Percentiles rank a stretch among this genome's conserved stretches.
These are phyloP conservation scores for Mycena alexandri DNA, from an alignment of 768 basidiomycete genomes.

Conservation along the genomic window DNA sequence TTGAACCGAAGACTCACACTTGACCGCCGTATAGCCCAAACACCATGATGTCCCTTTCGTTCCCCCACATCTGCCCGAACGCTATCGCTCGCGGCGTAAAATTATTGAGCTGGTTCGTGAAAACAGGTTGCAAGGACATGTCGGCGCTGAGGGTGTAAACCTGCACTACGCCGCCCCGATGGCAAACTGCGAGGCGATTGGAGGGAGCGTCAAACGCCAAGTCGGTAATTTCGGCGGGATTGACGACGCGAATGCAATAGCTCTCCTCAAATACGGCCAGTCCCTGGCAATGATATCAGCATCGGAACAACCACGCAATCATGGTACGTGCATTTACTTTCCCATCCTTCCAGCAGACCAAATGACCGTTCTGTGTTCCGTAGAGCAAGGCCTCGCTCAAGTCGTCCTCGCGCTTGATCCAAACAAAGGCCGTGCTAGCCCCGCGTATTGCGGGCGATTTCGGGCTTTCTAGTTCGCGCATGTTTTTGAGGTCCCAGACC, in stretches of 20 bases:
- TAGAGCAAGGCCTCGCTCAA: slow-evolving; percentile 32
- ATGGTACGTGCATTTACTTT: slow-evolving; percentile 25
- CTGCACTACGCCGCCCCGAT: slow-evolving; percentile 38
- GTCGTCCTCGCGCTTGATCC: slow-evolving; percentile 38
- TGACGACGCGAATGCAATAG: slow-evolving; percentile 31
- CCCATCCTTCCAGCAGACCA: slow-evolving; percentile 36
- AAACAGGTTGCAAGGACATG: slow-evolving; percentile 32
- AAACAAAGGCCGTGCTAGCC: slow-evolving; percentile 34
- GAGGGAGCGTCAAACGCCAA: slow-evolving; percentile 39
- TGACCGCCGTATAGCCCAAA: slow-evolving; percentile 40
- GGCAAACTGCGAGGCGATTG: slow-evolving; percentile 39
- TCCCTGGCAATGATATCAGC: too few species aligned
- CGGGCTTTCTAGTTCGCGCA: slow-evolving; percentile 22
- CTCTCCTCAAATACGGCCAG: slow-evolving; percentile 32
- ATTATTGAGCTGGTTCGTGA: slow-evolving; percentile 32
- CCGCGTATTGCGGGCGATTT: slow-evolving; percentile 22
- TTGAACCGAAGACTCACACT: slow-evolving; percentile 34
- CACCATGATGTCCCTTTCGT: slow-evolving; percentile 33
- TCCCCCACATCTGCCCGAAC: slow-evolving; percentile 33
- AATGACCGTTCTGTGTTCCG: slow-evolving; percentile 36
- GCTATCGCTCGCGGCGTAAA: slow-evolving; percentile 37
- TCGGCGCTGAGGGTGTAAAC: slow-evolving; percentile 32
- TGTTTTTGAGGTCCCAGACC: slow-evolving; percentile 28
- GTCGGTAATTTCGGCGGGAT: slow-evolving; percentile 39
- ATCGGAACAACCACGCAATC: too few species aligned